A percentile compares a stretch with the other conserved stretches of the same genome.
These are phyloP conservation scores for Penicillium griseofulvum DNA, from an alignment of 2,329 filamentous ascomycete species.

Conservation along the genomic window DNA sequence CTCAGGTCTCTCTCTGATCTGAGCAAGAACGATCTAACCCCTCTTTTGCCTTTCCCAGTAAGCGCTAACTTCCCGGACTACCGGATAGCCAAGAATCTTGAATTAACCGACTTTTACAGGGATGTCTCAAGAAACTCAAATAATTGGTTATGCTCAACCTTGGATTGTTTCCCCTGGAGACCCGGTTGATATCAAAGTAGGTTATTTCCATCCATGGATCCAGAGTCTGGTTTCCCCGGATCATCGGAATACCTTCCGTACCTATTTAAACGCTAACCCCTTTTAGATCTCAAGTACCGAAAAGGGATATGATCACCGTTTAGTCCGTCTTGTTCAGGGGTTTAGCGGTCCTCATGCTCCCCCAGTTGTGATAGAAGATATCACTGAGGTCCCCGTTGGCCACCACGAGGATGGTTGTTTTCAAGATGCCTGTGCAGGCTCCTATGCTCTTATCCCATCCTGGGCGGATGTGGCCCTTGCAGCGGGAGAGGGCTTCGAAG, in stretches of 20 bases:
- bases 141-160: background rate
- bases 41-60: background rate
- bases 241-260: background rate
- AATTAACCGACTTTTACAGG: background rate
- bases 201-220: background rate
- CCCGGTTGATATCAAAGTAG: background rate
- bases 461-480: background rate
- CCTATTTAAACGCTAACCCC: background rate
- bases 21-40: background rate
- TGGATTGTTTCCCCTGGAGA: conserved; percentile 1
- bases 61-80: background rate
- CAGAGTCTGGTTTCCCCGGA: background rate
- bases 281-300: background rate
- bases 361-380: conserved; percentile 4
- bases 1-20: background rate
- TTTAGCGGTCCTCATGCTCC: background rate
- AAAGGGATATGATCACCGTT: background rate
- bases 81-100: no score
- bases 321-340: conserved; percentile 1
- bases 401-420: background rate
- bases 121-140: background rate
- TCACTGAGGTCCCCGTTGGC: background rate
- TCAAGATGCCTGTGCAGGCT: background rate
- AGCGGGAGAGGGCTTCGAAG: background rate
- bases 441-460: background rate